Conservation (phyloP, 306 rosid genomes). For the Styphnolobium japonicum region DNA sequence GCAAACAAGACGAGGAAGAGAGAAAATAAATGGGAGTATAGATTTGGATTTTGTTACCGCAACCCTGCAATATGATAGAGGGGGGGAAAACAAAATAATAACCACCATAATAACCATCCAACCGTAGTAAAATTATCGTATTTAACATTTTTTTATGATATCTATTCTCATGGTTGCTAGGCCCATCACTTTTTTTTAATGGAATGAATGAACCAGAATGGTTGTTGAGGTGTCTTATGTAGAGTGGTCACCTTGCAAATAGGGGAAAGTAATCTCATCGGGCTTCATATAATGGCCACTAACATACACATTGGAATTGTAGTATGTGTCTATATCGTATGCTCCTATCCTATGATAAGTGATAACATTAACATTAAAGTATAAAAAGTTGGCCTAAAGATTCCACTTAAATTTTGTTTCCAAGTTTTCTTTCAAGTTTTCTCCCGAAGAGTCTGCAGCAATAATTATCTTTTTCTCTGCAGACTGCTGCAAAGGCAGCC, state of each 20-base stretch:
- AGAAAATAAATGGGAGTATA: too few species aligned
- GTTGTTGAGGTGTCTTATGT: slow-evolving; percentile 14
- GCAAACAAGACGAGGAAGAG: too few species aligned
- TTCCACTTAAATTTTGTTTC: slow-evolving; percentile 33
- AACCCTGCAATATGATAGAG: too few species aligned
- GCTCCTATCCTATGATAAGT: too few species aligned
- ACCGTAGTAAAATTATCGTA: background rate
- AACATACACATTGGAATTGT: background rate
- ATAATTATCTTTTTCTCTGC: background rate
- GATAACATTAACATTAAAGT: slow-evolving; percentile 1
- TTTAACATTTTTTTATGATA: background rate
- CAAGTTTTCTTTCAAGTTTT: background rate
- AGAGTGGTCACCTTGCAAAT: slow-evolving; percentile 33
- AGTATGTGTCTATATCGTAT: slow-evolving; percentile 3
- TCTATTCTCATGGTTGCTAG: background rate
- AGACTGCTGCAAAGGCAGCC: slow-evolving; percentile 25
- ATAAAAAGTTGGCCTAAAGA: background rate
- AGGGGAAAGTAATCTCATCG: slow-evolving; percentile 34
- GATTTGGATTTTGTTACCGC: too few species aligned
- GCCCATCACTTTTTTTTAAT: slow-evolving; percentile 30
- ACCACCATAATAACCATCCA: background rate
- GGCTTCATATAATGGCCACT: slow-evolving; percentile 21
- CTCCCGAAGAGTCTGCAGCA: slow-evolving; percentile 1
- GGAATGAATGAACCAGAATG: slow-evolving; percentile 27
- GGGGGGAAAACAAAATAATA: too few species aligned